Conservation (phyloP, 2,329 filamentous ascomycete species). For the Bipolaris bicolor region DNA sequence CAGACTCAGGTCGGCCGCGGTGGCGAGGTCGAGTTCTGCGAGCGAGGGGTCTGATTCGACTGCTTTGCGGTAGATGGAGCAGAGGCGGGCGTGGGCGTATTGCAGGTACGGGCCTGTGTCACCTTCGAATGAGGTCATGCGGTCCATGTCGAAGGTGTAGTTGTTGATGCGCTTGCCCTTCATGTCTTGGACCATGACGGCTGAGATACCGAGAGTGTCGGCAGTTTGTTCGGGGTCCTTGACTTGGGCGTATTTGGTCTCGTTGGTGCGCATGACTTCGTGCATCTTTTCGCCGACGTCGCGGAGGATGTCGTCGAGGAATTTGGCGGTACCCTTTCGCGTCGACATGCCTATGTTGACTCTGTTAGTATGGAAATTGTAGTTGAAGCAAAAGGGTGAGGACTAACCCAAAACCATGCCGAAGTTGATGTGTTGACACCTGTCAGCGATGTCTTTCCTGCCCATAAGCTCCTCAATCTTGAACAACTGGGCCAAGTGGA, state of each 20-base stretch:
- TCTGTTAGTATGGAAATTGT: neutral
- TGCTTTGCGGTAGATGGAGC: conserved; percentile 59
- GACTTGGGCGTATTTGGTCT: conserved; percentile 88
- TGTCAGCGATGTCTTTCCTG: conserved; percentile 63
- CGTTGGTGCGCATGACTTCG: conserved; percentile 92
- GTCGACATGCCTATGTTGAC: conserved; percentile 59
- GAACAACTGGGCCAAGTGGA: conserved; percentile 69
- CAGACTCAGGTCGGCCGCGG: conserved; percentile 72
- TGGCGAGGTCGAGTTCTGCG: conserved; percentile 62
- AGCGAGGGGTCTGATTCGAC: conserved; percentile 55
- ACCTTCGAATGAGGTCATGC: conserved; percentile 83
- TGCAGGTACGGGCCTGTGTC: conserved; percentile 87
- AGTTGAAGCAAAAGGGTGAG: neutral
- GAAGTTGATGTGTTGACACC: conserved; percentile 69
- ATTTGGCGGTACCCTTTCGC: conserved; percentile 64
- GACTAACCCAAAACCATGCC: conserved; percentile 65
- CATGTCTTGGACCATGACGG: conserved; percentile 99
- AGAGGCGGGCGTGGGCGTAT: conserved; percentile 65
- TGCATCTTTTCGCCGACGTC: conserved; percentile 92
- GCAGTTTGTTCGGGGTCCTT: conserved; percentile 80
- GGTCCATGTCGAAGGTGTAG: conserved; percentile 77
- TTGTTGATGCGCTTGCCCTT: conserved; percentile 81
- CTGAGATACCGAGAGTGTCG: conserved; percentile 88
- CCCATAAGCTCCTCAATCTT: conserved; percentile 69
- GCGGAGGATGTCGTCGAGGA: conserved; percentile 57